A percentile compares a stretch with the other conserved stretches of the same genome.
phyloP scores from a whole-genome alignment of 2,329 filamentous ascomycete genomes.

The Penicillium sp. region DNA sequence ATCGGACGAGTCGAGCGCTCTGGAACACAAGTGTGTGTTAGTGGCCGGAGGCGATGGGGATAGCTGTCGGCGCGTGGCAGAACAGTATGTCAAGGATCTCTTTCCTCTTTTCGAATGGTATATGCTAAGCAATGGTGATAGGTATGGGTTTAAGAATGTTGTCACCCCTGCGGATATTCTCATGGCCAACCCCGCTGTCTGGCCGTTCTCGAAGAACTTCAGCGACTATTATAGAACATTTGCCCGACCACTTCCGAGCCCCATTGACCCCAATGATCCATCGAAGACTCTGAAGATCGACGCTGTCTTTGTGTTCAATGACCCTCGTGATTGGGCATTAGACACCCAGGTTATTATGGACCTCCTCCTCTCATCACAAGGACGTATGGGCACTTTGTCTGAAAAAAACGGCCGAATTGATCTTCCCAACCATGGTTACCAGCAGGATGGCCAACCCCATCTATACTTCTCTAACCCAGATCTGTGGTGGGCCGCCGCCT shows the following conservation, averaged over 20 bases:
- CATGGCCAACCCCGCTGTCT: conserved; percentile 69
- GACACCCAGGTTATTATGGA: conserved; percentile 84
- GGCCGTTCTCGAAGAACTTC: conserved; percentile 75
- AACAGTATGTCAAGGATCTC: conserved; percentile 49
- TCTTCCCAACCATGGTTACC: conserved; percentile 74
- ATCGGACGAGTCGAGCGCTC: conserved; percentile 52
- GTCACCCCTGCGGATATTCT: conserved; percentile 85
- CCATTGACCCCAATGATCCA: conserved; percentile 42
- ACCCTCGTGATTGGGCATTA: conserved; percentile 92
- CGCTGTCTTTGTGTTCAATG: conserved; percentile 90
- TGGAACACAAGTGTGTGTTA: conserved; percentile 67
- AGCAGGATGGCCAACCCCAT: conserved; percentile 74
- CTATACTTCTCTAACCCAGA: conserved; percentile 91
- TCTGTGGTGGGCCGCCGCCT: conserved; percentile 81
- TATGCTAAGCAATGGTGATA: conserved; percentile 21
- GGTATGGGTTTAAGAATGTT: conserved; percentile 76
- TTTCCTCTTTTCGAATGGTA: not conserved
- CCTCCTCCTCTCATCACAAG: conserved; percentile 73
- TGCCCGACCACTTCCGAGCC: conserved; percentile 38
- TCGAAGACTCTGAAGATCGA: conserved; percentile 70
- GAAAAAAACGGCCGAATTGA: conserved; percentile 64
- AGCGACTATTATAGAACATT: conserved; percentile 59
- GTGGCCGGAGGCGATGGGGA: conserved; percentile 70
- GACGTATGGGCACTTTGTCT: conserved; percentile 78
- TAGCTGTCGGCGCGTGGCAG: conserved; percentile 70